Base-by-base conservation (phyloP, 106 monocot genomes). In the Platanthera guangdongensis region DNA sequence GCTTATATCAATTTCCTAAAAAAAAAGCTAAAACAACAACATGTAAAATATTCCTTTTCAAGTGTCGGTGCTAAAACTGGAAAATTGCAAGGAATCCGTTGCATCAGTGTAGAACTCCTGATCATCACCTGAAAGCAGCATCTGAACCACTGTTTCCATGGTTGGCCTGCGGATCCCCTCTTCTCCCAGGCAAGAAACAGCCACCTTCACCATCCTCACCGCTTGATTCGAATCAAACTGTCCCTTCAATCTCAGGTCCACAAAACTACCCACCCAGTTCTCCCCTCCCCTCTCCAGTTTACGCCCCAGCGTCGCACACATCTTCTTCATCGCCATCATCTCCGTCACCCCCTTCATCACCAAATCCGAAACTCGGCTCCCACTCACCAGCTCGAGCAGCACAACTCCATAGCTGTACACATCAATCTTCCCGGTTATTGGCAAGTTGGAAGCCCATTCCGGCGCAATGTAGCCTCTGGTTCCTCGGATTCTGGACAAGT, bases 321-420 rank as follows among this genome's bases (percentile, higher is more conserved):
- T n/a, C n/a, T 9, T 53, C 54, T 21, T 63, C 39, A 47, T 49
- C 2, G 71, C 64, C 50, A 51, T 51, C 59, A 52, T 80, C 49
- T 77, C 47, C 15, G 53, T 52, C 53, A 65, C 32, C 13, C 10
- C 52, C 14, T 72, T 51, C 9, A 57, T 48, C 11, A 16, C 54
- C 73, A 76, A 73, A 51, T 77, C 59, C 6, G 53, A 76, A 52
- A 82, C 71, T 25, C 87, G 76, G 9, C 19, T 45, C 25, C 87
- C 84, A 28, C 68, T 84, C 51, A 87, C 65, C 16, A 87, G 30
- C 77, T 87, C 87, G 7, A 87, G 82, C 67, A 84, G 82, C 18
- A 87, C 76, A 2, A 87, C 79, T 5, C 87, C 84, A 19, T 81
- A 87, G 76, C 82, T 87, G 47, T 87, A 87, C 4, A 87, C 87